Base-by-base conservation (phyloP, 2,329 filamentous ascomycete species). In the Huntiella bhutanensis region DNA sequence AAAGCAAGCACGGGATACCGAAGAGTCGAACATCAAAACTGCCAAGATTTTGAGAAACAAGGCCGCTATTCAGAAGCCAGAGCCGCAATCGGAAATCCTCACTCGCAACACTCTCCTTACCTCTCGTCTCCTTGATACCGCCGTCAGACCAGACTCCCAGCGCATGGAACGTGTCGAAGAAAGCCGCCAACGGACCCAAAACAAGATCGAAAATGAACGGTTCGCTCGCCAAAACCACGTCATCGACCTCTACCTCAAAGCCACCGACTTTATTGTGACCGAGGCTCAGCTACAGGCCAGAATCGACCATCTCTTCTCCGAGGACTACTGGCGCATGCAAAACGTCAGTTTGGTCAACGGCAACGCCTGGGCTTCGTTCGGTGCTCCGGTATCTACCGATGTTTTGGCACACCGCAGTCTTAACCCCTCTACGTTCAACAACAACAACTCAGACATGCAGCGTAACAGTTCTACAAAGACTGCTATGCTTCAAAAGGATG, bases 171-270 rank as follows among this genome's bases (percentile, higher is more conserved):
- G 70, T 46, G 69, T 71, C n/a, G 60, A 64, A 22, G 61, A 57
- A 41, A 65, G 65, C 42, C 59, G 57, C 4, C 55, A 50, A 34
- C 63, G 61, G 39, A 64, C 67, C 11, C 60, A 60, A 11, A 62
- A 64, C 11, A 59, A 69, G 37, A 59, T 67, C 32, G 63, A 61
- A 7, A 59, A 64, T 45, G 76, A 77, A 57, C 66, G 68, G 38
- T 69, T 77, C 49, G 67, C 70, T 45, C 73, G 81, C 43, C 69
- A 73, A 51, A 75, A 88, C 53, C 72, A 79, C 12, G 64, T 98
- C 28, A 84, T 94, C 62, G 77, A 83, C 49, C 71, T 98, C 10
- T 98, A 98, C 64, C 82, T 91, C 64, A 82, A 86, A 54, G 86
- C 91, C 4, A 74, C 81, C 19, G 67, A 75, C 35, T 98, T 96